A percentile compares a stretch with the other conserved stretches of the same genome.
These are phyloP conservation scores for Acephala macrosclerotiorum DNA, from an alignment of 2,329 filamentous ascomycete species.

Conservation along the genomic window DNA sequence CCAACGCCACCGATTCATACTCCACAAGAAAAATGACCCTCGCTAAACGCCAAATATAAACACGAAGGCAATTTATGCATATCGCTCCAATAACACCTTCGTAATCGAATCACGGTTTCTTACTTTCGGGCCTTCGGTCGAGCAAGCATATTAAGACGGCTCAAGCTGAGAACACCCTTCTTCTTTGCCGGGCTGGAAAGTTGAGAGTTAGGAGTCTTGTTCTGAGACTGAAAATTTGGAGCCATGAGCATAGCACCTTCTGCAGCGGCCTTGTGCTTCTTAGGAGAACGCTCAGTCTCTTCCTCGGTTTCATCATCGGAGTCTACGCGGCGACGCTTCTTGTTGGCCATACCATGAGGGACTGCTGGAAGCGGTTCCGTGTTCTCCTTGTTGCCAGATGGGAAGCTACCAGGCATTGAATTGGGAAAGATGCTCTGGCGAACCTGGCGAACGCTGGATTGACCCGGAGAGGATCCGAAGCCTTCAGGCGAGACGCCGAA, in stretches of 20 bases:
- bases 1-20: constrained; percentile 9
- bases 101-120: constrained; percentile 1
- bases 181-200: constrained; percentile 60
- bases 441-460: constrained; percentile 67
- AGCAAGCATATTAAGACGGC: constrained; percentile 67
- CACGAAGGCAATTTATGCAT: constrained; percentile 10
- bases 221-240: constrained; percentile 39
- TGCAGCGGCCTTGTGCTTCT: constrained; percentile 59
- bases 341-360: constrained; percentile 69
- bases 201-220: constrained; percentile 36
- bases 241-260: constrained; percentile 42
- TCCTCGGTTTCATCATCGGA: constrained; percentile 64
- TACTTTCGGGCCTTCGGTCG: constrained; percentile 64
- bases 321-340: constrained; percentile 68
- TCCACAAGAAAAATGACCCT: background rate
- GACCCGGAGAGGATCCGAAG: constrained; percentile 65
- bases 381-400: constrained; percentile 64
- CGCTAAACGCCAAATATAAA: constrained; percentile 16
- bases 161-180: constrained; percentile 59
- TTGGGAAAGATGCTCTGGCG: constrained; percentile 56
- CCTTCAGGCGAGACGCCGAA: constrained; percentile 57
- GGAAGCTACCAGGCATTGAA: constrained; percentile 64
- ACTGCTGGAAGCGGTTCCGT: constrained; percentile 51
- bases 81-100: background rate
- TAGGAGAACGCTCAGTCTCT: constrained; percentile 57